Conservation (phyloP, 768 basidiomycete species). For the Agaricus subrufescens region DNA sequence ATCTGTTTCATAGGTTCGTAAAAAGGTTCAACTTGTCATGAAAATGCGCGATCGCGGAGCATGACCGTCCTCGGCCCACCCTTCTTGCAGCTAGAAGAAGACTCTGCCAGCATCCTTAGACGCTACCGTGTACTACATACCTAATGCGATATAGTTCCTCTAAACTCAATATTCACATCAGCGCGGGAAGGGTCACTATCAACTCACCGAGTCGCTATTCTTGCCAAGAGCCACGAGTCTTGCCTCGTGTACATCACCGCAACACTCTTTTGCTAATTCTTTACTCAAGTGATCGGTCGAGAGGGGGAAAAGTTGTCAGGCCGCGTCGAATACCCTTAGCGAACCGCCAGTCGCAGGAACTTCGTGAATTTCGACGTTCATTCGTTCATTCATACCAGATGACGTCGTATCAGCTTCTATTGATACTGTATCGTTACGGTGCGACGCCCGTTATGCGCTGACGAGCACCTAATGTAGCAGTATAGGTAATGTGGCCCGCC, state of each 20-base stretch:
- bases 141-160: not conserved
- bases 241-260: not conserved
- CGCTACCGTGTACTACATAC: not conserved
- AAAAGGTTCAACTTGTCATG: slow-evolving; percentile 75
- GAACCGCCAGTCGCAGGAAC: not conserved
- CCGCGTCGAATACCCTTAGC: not conserved
- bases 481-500: slow-evolving; percentile 4
- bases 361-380: not conserved
- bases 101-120: slow-evolving; percentile 4
- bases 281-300: too few relatives aligned
- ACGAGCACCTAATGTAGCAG: not conserved
- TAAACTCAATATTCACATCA: not conserved
- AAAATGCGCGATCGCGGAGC: slow-evolving; percentile 75
- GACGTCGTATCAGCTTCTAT: not conserved
- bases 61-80: slow-evolving; percentile 24
- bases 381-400: slow-evolving; percentile 3
- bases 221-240: not conserved
- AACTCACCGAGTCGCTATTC: not conserved
- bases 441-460: not conserved
- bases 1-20: slow-evolving; percentile 54
- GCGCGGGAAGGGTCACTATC: not conserved
- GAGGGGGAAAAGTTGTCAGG: not conserved
- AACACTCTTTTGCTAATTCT: too few relatives aligned
- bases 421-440: not conserved
- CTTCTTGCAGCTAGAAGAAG: slow-evolving; percentile 1